phyloP scores from a whole-genome alignment of 768 basidiomycete species.

The Trametes sanguinea region DNA sequence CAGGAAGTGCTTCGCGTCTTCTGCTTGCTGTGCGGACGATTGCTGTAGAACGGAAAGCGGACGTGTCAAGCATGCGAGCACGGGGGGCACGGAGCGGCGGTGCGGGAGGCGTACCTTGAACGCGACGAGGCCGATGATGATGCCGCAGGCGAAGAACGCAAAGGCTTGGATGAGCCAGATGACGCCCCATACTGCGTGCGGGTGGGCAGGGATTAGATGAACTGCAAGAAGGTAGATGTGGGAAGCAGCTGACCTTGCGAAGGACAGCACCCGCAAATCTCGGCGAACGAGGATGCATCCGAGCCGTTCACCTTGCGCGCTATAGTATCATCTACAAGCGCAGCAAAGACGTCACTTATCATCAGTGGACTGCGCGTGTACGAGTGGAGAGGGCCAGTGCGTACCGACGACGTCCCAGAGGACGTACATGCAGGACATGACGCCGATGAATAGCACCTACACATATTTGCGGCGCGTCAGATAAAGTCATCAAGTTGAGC shows the following conservation, averaged over 20 bases:
- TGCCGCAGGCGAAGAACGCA: constrained; percentile 70
- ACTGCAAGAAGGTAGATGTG: constrained; percentile 3
- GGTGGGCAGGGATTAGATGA: neutral
- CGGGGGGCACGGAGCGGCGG: neutral
- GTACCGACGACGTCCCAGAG: constrained; percentile 86
- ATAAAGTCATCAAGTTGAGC: too few species aligned
- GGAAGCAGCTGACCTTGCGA: constrained; percentile 56
- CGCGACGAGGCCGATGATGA: constrained; percentile 75
- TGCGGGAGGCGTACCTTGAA: constrained; percentile 64
- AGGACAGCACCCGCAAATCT: constrained; percentile 83
- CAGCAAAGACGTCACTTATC: too few species aligned
- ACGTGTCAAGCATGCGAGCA: neutral
- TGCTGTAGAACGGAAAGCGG: constrained; percentile 41
- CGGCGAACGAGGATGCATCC: constrained; percentile 83
- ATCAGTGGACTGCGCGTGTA: neutral
- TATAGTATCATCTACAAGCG: constrained; percentile 74
- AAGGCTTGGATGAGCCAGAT: constrained; percentile 82
- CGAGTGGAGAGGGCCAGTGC: neutral
- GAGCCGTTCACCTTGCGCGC: constrained; percentile 83
- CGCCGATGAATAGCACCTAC: constrained; percentile 79
- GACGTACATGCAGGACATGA: constrained; percentile 86
- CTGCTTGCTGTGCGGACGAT: constrained; percentile 56
- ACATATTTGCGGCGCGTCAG: too few species aligned
- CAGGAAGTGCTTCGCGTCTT: constrained; percentile 56
- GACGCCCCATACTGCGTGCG: constrained; percentile 76